Evolutionary conservation across 2,329 filamentous ascomycete species (phyloP).

Genomic region (Phaeosphaeria sp.): DNA sequence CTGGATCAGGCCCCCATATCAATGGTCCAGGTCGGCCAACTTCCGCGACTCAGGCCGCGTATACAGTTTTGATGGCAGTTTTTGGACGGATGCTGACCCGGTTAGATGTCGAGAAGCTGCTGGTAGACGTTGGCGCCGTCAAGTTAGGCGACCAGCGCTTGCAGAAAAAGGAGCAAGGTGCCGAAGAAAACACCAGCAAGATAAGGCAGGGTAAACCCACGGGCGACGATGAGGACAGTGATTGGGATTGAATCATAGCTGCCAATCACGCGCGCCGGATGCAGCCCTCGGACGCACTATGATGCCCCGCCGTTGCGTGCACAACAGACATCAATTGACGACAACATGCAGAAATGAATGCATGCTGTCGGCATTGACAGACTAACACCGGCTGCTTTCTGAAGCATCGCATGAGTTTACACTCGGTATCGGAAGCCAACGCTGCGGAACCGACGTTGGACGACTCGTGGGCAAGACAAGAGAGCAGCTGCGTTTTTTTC

Average conservation of each 20-base stretch:
- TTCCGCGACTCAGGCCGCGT: not conserved
- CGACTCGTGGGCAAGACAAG: not conserved
- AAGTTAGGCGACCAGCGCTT: constrained; percentile 80
- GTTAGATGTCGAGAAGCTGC: constrained; percentile 75
- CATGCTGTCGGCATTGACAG: not conserved
- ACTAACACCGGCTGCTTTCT: not conserved
- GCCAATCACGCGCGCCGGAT: not conserved
- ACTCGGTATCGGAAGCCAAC: not conserved
- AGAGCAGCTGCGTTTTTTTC: not conserved
- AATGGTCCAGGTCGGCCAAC: not conserved
- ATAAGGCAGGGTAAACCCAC: constrained; percentile 51
- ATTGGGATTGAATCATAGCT: constrained; percentile 63
- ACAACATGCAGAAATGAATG: not conserved
- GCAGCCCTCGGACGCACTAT: not conserved
- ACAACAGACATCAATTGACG: not conserved
- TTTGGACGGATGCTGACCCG: not conserved
- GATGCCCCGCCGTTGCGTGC: not conserved
- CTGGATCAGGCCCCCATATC: not conserved
- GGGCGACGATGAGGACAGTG: constrained; percentile 60
- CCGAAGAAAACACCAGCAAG: constrained; percentile 60
- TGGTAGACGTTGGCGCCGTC: constrained; percentile 84
- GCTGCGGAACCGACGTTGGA: not conserved
- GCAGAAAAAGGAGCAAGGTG: constrained; percentile 63
- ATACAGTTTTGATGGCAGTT: not conserved
- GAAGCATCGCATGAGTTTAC: not conserved